These are phyloP conservation scores for Pilatotrama ljubarskyi DNA, from an alignment of 768 basidiomycete genomes.

Conservation along the genomic window DNA sequence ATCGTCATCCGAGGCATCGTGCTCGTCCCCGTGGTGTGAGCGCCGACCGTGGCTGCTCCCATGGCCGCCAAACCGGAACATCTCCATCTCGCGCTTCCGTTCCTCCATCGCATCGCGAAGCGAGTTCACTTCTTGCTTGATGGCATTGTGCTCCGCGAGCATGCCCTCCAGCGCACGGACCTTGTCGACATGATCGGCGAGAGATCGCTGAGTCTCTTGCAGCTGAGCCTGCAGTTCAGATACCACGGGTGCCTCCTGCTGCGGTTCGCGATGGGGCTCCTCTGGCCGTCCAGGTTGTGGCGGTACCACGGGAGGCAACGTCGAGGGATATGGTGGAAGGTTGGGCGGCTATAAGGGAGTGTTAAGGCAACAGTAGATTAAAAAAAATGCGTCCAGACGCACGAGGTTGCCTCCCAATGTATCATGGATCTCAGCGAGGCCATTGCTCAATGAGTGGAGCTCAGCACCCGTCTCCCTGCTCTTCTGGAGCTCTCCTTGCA, in stretches of 20 bases:
- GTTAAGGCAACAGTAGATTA: neutral
- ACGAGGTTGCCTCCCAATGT: slow-evolving; percentile 84
- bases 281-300: slow-evolving; percentile 26
- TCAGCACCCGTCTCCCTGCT: slow-evolving; percentile 92
- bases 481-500: slow-evolving; percentile 95
- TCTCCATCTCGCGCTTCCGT: slow-evolving; percentile 52
- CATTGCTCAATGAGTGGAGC: slow-evolving; percentile 68
- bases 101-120: slow-evolving; percentile 75
- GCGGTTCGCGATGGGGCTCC: slow-evolving; percentile 24
- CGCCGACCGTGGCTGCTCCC: slow-evolving; percentile 17
- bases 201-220: slow-evolving; percentile 76
- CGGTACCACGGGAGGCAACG: slow-evolving; percentile 60
- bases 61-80: slow-evolving; percentile 30
- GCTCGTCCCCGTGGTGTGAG: slow-evolving; percentile 18
- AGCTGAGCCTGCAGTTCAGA: slow-evolving; percentile 80
- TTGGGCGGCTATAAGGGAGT: slow-evolving; percentile 51
- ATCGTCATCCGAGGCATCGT: slow-evolving; percentile 27
- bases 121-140: slow-evolving; percentile 74
- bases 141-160: slow-evolving; percentile 79
- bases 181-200: slow-evolving; percentile 79
- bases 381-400: slow-evolving; percentile 31
- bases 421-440: slow-evolving; percentile 91
- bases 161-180: slow-evolving; percentile 81
- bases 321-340: slow-evolving; percentile 61
- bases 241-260: slow-evolving; percentile 39